These are phyloP conservation scores for Penicillium atrosanguineum DNA, from an alignment of 495 filamentous ascomycete genomes.

Conservation along the genomic window DNA sequence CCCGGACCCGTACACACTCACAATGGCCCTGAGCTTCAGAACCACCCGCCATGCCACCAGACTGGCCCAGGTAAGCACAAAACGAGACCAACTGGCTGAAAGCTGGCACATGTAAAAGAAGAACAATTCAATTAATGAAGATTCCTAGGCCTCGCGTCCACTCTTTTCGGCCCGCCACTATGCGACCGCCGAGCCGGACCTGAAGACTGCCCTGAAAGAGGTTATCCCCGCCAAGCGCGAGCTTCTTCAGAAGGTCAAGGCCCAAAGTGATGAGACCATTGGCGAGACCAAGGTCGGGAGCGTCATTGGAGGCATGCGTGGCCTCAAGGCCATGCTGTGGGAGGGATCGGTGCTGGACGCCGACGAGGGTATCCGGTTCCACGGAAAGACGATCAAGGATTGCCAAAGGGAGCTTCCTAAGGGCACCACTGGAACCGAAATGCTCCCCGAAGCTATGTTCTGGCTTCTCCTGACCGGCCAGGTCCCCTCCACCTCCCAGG, in stretches of 20 bases:
- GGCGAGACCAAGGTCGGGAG: slow-evolving; percentile 95
- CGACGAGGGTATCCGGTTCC: slow-evolving; percentile 97
- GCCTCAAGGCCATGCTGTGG: slow-evolving; percentile 97
- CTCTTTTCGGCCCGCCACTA: slow-evolving; percentile 33
- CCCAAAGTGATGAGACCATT: slow-evolving; percentile 74
- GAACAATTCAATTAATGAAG: not conserved
- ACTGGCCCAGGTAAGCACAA: slow-evolving; percentile 34
- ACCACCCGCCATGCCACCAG: slow-evolving; percentile 39
- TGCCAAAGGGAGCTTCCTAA: slow-evolving; percentile 93
- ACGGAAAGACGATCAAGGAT: slow-evolving; percentile 96
- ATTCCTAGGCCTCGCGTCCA: slow-evolving; percentile 23
- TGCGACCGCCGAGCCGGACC: slow-evolving; percentile 73
- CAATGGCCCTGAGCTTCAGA: slow-evolving; percentile 37
- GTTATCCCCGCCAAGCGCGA: slow-evolving; percentile 90
- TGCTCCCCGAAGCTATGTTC: slow-evolving; percentile 99
- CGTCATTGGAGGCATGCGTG: slow-evolving; percentile 94
- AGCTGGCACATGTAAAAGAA: not conserved
- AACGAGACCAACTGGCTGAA: too few relatives aligned
- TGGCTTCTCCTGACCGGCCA: slow-evolving; percentile 95
- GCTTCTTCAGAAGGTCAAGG: slow-evolving; percentile 86
- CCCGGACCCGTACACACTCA: slow-evolving; percentile 20
- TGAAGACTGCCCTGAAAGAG: slow-evolving; percentile 79
- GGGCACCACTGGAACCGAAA: slow-evolving; percentile 90
- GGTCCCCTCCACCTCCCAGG: slow-evolving; percentile 78
- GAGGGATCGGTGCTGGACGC: slow-evolving; percentile 96